Base-by-base conservation (phyloP, 176 grass and related monocot genomes). In the Raddia distichophylla region DNA sequence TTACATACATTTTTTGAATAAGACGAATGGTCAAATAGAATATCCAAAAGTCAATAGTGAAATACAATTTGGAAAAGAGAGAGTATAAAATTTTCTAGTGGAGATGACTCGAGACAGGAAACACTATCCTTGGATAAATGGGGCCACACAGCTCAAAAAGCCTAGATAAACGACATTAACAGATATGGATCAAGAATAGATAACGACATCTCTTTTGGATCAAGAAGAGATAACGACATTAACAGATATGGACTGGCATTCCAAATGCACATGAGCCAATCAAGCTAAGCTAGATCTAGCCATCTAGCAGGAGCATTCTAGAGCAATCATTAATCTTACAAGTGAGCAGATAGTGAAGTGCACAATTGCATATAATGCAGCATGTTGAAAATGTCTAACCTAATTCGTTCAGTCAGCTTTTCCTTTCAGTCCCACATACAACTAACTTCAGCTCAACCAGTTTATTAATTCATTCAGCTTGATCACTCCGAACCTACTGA, bases 191-290 rank as follows among this genome's bases (percentile, higher is more conserved):
- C 37, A 40, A 40, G 3, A 40, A 40, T 5, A 40, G 37, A 5
- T 40, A 40, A 83, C 27, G 52, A 53, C 64, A 73, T 73, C 27
- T 27, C 15, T 4, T 83, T 48, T 72, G 10, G 33, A 43, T 57
- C 32, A 42, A 67, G 37, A 67, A 22, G 0, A 57, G 71, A 83
- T 64, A 63, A 83, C 27, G 52, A 53, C 64, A 73, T 73, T 46
- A 53, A 74, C 0, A 53, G 12, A 14, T 44, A 44, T 66, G 50
- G 72, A 67, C 76, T 14, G 66, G 50, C 51, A 59, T 67, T 42
- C 53, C 79, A 60, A 47, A 43, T 59, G 65, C 40, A 60, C 42
- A 48, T 70, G 0, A 19, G 10, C 54, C 47, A 81, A 37, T 33
- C 53, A 79, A 67, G 48, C 43, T 49, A 51, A 73, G 10, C 43